Evolutionary conservation across 345 rosid species (phyloP).

Genomic region (Syzygium oleosum): DNA sequence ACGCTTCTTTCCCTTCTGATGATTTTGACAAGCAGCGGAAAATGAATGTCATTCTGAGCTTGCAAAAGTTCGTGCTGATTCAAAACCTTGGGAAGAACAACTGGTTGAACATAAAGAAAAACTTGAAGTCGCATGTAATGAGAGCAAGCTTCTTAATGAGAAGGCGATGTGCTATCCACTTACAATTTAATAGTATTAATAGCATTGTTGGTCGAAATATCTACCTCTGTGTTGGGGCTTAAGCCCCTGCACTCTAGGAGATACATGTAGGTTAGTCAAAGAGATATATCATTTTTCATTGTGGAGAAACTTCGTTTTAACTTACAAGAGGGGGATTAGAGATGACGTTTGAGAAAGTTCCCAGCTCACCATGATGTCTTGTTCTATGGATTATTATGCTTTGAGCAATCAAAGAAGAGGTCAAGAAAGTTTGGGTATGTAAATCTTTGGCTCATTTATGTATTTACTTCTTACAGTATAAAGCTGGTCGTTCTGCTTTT

Average conservation of each 20-base stretch:
- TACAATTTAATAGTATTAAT: not conserved
- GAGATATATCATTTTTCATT: not conserved
- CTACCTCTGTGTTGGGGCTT: not conserved
- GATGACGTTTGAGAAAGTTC: not conserved
- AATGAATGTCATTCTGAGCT: conserved; percentile 82
- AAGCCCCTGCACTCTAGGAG: not conserved
- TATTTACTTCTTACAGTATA: conserved; percentile 50
- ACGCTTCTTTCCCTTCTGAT: conserved; percentile 4
- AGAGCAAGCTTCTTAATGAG: conserved; percentile 63
- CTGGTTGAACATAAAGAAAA: conserved; percentile 81
- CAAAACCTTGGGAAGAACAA: conserved; percentile 93
- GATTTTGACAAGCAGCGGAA: conserved; percentile 48
- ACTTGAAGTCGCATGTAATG: conserved; percentile 80
- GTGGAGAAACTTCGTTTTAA: not conserved
- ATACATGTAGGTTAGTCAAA: not conserved
- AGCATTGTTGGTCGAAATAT: not conserved
- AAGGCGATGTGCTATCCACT: conserved; percentile 42
- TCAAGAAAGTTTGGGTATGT: not conserved
- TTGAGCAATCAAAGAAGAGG: not conserved
- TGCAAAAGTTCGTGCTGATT: conserved; percentile 62
- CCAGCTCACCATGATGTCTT: not conserved
- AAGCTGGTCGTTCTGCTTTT: conserved; percentile 67
- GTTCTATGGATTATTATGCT: not conserved
- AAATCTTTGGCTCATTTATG: conserved; percentile 10
- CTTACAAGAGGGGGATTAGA: not conserved